Base-by-base conservation (phyloP, 257 asterid genomes). In the Nicotiana tabacum region DNA sequence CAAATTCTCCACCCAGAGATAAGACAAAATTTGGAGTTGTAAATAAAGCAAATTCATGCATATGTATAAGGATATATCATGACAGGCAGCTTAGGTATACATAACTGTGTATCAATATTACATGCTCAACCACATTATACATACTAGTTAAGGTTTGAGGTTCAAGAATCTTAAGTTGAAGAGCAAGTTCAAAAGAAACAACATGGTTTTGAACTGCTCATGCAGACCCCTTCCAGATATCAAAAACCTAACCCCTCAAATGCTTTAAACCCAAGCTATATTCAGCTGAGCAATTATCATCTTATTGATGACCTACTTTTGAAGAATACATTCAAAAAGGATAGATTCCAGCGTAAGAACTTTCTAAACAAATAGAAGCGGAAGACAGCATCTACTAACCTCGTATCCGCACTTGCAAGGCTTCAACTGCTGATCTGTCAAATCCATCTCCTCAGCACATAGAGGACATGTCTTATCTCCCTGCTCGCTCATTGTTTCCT, bases 381-480 rank as follows among this genome's bases (percentile, higher is more conserved):
- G 15, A 72, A 72, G 51, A 72, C 5, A 43, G 37, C 58, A 72
- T 24, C 5, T 11, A 24, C 79, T 46, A 83, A 96, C 99, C 92
- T 96, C 96, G 79, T 96, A 96, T 78, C 99, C 99, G 55, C 98
- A 96, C 88, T 94, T 94, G 98, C 99, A 96, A 60, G 99, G 98
- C 89, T 93, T 96, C 93, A 96, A 88, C 88, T 96, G 99, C 91
- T 93, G 98, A 88, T 96, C 99, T 64, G 99, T 96, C 88, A 92
- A 86, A 87, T 96, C 99, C 99, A 96, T 96, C 91, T 93, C 99
- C 94, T 96, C 99, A 0, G 99, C 96, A 78, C 99, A 95, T 83
- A 95, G 98, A 90, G 99, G 99, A 88, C 99, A 95, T 80, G 91
- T 89, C 89, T 89, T 96, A 77, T 96, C 99, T 84, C 97, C 98